Conservation (phyloP, 2,329 filamentous ascomycete species). For the Venturia pyrina region DNA sequence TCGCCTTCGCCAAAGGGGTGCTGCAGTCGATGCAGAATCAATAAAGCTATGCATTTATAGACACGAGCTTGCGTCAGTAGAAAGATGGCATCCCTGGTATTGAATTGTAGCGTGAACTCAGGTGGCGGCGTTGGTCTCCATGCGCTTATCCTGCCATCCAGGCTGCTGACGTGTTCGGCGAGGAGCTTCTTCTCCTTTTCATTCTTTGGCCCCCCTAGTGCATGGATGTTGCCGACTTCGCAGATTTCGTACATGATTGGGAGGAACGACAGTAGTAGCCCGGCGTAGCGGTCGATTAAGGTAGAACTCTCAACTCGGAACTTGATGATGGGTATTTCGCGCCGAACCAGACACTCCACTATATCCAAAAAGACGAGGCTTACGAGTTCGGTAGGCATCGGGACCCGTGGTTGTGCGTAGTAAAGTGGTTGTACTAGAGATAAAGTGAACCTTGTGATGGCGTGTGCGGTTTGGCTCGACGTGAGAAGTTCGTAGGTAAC, state of each 20-base stretch:
- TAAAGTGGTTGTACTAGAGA: neutral
- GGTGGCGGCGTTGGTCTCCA: slow-evolving; percentile 13
- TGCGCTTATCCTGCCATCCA: slow-evolving; percentile 7
- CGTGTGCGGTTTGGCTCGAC: slow-evolving; percentile 1
- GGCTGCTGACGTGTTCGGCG: neutral
- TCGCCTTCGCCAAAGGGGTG: slow-evolving; percentile 24
- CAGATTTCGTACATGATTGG: slow-evolving; percentile 25
- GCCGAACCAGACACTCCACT: slow-evolving; percentile 21
- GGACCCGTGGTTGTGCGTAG: neutral
- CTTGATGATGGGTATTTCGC: slow-evolving; percentile 23
- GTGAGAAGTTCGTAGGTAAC: slow-evolving; percentile 3
- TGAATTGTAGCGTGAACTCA: slow-evolving; percentile 17
- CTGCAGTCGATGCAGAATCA: slow-evolving; percentile 23
- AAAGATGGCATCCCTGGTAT: slow-evolving; percentile 18
- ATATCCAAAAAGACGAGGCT: slow-evolving; percentile 24
- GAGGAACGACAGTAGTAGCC: slow-evolving; percentile 22
- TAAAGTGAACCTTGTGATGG: slow-evolving; percentile 6
- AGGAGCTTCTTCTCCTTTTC: slow-evolving; percentile 9
- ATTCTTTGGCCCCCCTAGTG: slow-evolving; percentile 13
- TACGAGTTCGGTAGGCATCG: neutral
- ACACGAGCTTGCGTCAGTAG: slow-evolving; percentile 24
- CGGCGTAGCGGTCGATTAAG: slow-evolving; percentile 22
- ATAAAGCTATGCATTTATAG: slow-evolving; percentile 21
- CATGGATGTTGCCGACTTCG: slow-evolving; percentile 17
- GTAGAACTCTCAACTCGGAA: slow-evolving; percentile 15